These are phyloP conservation scores for Fusarium sp. DNA, from an alignment of 2,329 filamentous ascomycete species.

Conservation along the genomic window DNA sequence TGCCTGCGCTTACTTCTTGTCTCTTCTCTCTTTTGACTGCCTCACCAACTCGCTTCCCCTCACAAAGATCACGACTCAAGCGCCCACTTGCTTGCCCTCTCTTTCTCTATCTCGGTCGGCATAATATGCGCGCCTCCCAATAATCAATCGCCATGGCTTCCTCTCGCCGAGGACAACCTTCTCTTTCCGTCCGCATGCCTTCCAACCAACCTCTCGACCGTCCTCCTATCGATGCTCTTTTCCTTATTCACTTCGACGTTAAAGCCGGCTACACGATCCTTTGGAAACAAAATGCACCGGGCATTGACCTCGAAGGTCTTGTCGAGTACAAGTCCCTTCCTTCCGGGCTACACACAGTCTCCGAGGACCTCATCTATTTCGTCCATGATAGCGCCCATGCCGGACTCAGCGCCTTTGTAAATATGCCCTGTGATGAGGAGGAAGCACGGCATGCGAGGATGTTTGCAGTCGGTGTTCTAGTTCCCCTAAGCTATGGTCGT, in stretches of 20 bases:
- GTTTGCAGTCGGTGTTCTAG: slow-evolving; percentile 90
- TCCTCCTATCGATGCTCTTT: slow-evolving; percentile 77
- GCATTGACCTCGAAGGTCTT: slow-evolving; percentile 83
- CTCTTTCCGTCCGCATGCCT: slow-evolving; percentile 58
- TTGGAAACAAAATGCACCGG: slow-evolving; percentile 83
- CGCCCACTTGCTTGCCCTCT: slow-evolving; percentile 15
- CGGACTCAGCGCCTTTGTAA: slow-evolving; percentile 92
- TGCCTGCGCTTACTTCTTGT: slow-evolving; percentile 20
- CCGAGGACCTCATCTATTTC: slow-evolving; percentile 94
- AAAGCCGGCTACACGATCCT: slow-evolving; percentile 92
- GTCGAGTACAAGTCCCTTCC: slow-evolving; percentile 98
- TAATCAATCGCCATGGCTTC: slow-evolving; percentile 58
- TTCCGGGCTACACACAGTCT: slow-evolving; percentile 90
- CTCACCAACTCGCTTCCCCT: slow-evolving; percentile 13
- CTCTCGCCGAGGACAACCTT: slow-evolving; percentile 57
- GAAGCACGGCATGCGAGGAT: slow-evolving; percentile 90
- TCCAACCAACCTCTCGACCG: slow-evolving; percentile 51
- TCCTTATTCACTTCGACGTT: slow-evolving; percentile 92
- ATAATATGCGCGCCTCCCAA: slow-evolving; percentile 51
- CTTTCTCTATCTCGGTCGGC: slow-evolving; percentile 1
- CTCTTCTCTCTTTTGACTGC: slow-evolving; percentile 18
- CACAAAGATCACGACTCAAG: slow-evolving; percentile 13
- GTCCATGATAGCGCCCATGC: slow-evolving; percentile 85
- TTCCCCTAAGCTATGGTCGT: slow-evolving; percentile 87
- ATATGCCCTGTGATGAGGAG: slow-evolving; percentile 82